These are phyloP conservation scores for Hamiltosporidium tvaerminnensis DNA, from an alignment of 371 early-diverging fungal species.

Conservation along the genomic window DNA sequence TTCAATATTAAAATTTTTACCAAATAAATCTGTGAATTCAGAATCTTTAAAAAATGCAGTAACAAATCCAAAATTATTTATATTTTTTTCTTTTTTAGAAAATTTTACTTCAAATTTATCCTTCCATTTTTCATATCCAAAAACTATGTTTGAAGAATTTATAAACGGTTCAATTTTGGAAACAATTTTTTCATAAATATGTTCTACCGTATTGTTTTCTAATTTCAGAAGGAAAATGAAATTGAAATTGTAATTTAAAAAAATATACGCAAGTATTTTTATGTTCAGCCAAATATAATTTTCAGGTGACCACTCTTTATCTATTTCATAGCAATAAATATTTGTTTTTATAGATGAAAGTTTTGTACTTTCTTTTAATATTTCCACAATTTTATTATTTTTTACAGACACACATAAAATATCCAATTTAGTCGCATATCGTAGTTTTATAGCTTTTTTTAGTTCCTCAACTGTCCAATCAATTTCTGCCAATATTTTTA, in stretches of 20 bases:
- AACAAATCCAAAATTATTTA: background rate
- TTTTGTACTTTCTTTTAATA: background rate
- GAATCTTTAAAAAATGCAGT: background rate
- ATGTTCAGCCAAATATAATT: background rate
- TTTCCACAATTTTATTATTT: background rate
- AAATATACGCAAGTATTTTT: background rate
- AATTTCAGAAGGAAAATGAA: background rate
- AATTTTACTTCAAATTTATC: too few species aligned
- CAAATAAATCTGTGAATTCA: background rate
- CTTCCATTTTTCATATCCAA: too few species aligned
- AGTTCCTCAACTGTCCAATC: constrained; percentile 10
- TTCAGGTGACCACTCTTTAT: background rate
- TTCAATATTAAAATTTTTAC: background rate
- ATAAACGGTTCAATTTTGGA: too few species aligned
- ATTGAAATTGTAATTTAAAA: background rate
- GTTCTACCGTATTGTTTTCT: background rate
- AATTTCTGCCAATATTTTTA: constrained; percentile 8
- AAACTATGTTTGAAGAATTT: too few species aligned
- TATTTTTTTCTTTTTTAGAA: background rate
- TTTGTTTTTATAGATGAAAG: background rate
- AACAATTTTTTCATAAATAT: background rate
- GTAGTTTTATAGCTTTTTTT: background rate
- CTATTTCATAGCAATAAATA: background rate
- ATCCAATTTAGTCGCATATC: constrained; percentile 7
- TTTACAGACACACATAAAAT: constrained; percentile 5